Evolutionary conservation across 2,329 filamentous ascomycete species (phyloP).

Genomic region (Botrytis fragariae): DNA sequence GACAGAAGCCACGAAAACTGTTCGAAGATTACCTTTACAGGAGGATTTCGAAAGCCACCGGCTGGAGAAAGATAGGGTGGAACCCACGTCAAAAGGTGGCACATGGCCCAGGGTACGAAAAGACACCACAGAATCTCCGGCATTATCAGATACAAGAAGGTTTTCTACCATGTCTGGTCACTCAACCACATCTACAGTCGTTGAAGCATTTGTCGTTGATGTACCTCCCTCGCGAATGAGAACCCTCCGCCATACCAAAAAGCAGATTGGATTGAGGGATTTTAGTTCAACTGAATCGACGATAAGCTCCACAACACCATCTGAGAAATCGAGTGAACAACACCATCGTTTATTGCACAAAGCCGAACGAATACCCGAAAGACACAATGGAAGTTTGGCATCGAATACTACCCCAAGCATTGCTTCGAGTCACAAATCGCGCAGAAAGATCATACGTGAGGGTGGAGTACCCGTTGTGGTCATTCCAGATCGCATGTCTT

Average conservation of each 20-base stretch:
- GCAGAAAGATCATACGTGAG: constrained; percentile 57
- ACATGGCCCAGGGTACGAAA: constrained; percentile 24
- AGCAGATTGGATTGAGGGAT: constrained; percentile 52
- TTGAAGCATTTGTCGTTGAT: constrained; percentile 58
- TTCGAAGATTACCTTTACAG: constrained; percentile 33
- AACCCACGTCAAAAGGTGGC: not conserved
- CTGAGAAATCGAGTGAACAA: constrained; percentile 37
- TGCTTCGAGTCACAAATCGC: constrained; percentile 52
- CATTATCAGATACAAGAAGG: constrained; percentile 44
- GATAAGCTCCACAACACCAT: constrained; percentile 44
- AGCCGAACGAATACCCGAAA: constrained; percentile 29
- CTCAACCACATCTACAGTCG: constrained; percentile 55
- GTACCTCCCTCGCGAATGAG: constrained; percentile 47
- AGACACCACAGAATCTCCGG: constrained; percentile 30
- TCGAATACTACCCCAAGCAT: constrained; percentile 52
- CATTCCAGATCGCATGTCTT: constrained; percentile 56
- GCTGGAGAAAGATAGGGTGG: constrained; percentile 26
- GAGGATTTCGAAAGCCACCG: constrained; percentile 33
- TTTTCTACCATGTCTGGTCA: constrained; percentile 54
- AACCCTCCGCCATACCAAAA: constrained; percentile 61
- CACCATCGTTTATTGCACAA: constrained; percentile 32
- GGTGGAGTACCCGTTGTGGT: constrained; percentile 63
- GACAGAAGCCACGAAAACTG: constrained; percentile 50
- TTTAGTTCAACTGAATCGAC: constrained; percentile 39
- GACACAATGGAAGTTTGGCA: constrained; percentile 42